Base-by-base conservation (phyloP, 2,329 filamentous ascomycete genomes). In the Phialocephala subalpina region DNA sequence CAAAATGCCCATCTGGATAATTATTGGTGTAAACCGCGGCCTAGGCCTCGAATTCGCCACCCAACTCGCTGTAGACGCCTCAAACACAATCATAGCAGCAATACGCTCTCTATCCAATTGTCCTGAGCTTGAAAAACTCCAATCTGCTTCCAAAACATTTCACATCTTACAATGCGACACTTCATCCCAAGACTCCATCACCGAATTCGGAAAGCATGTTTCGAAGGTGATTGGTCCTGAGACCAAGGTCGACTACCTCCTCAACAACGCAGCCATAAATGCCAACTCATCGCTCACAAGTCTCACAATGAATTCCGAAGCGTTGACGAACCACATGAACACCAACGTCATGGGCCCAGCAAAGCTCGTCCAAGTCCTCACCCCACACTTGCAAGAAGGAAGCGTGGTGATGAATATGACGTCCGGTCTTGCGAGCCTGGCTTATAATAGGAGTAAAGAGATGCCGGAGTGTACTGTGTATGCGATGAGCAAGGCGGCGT, bases 301-400 rank as follows among this genome's bases (percentile, higher is more conserved):
- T 25, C 70, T 83, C 20, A 77, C 74, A 0, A 76, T 84, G 1
- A 77, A 77, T 11, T 69, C 78, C 0, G 73, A 75, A 0, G 77
- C 75, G 1, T 69, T 84, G 33, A 47, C 75, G 1, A 70, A 77
- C n/a, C 79, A 82, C 58, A 79, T 85, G 58, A 73, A 76, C 29
- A 73, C 79, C 68, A 84, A 85, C 62, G 82, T 84, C 3, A 62
- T 83, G 20, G 83, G 82, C 0, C 82, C 82, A 0, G 82, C 82
- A 0, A 81, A 81, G 64, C 77, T 79, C 7, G 77, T 82, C 0
- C 76, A 83, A 70, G 75, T 76, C 1, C 67, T 84, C 0, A 25
- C 40, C 25, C 12, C 29, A 2, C 64, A 69, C 47, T 14, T 70
- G 0, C 12, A 60, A 35, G 5, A 45, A 1, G 69, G 65, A 3